Percentiles rank a stretch among this genome's conserved stretches.
phyloP scores from a whole-genome alignment of 2,329 filamentous ascomycete species.

The Penicillium concentricum region DNA sequence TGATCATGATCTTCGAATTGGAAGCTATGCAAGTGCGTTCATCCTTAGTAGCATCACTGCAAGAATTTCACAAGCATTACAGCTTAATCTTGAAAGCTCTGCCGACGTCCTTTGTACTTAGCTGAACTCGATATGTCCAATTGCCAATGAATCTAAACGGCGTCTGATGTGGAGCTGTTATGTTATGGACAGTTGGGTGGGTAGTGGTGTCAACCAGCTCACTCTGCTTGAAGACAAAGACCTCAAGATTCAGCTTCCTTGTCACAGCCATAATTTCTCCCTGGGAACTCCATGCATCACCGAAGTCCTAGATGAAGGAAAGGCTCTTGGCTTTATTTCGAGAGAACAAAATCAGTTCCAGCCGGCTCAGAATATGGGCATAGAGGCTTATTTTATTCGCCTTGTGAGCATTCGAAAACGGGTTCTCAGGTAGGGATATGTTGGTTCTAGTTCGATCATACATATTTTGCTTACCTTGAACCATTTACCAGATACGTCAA shows the following conservation, averaged over 20 bases:
- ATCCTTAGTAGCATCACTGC: conserved; percentile 26
- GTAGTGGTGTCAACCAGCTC: conserved; percentile 29
- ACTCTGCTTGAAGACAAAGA: conserved; percentile 26
- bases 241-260: conserved; percentile 26
- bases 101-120: conserved; percentile 23
- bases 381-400: conserved; percentile 19
- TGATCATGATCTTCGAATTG: conserved; percentile 27
- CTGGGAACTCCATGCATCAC: conserved; percentile 25
- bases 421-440: conserved; percentile 10
- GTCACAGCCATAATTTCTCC: conserved; percentile 26
- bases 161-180: conserved; percentile 31
- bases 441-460: neutral
- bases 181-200: conserved; percentile 27
- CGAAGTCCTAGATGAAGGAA: conserved; percentile 20
- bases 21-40: conserved; percentile 29
- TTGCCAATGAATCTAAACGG: conserved; percentile 23
- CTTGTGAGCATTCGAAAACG: conserved; percentile 17
- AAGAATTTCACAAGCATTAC: conserved; percentile 28
- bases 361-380: conserved; percentile 16
- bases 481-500: conserved; percentile 40
- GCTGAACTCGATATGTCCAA: conserved; percentile 8
- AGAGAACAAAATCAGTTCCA: conserved; percentile 3
- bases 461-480: neutral
- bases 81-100: conserved; percentile 28
- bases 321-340: conserved; percentile 19